A percentile compares a stretch with the other conserved stretches of the same genome.
Evolutionary conservation across 2,329 filamentous ascomycete genomes (phyloP).

Genomic region (Rutstroemia sp.): DNA sequence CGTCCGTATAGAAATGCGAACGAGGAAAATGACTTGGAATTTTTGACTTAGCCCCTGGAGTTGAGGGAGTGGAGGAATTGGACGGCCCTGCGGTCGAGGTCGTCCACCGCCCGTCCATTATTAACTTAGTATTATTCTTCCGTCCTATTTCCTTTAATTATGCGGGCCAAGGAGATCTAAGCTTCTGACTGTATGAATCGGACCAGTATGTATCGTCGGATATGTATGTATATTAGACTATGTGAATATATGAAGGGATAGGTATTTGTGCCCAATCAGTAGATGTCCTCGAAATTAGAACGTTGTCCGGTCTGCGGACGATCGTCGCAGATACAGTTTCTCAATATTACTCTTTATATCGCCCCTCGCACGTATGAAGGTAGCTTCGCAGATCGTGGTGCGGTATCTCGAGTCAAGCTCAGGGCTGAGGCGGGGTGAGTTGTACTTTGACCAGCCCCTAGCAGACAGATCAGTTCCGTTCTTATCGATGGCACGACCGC

Average conservation of each 20-base stretch:
- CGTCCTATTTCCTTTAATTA: neutral
- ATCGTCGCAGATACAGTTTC: neutral
- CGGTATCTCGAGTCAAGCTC: neutral
- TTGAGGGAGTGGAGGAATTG: neutral
- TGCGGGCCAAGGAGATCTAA: neutral
- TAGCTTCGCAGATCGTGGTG: neutral
- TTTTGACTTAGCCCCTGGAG: neutral
- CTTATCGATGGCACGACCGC: neutral
- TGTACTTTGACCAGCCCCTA: neutral
- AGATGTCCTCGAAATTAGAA: neutral
- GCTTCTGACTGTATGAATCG: neutral
- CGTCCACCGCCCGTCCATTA: conserved; percentile 2
- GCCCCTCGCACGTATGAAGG: neutral
- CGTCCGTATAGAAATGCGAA: conserved; percentile 6
- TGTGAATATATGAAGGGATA: neutral
- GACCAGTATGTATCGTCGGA: neutral
- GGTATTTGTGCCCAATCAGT: neutral
- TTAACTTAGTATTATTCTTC: neutral
- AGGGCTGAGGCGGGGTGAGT: conserved; percentile 1
- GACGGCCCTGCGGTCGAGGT: neutral
- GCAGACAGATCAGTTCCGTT: neutral
- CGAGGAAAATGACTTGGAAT: conserved; percentile 6
- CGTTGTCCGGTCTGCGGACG: neutral
- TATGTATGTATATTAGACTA: neutral
- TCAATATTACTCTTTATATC: neutral